Conservation (phyloP, 1,284 basidiomycete genomes). For the Paramarasmius palmivorus region DNA sequence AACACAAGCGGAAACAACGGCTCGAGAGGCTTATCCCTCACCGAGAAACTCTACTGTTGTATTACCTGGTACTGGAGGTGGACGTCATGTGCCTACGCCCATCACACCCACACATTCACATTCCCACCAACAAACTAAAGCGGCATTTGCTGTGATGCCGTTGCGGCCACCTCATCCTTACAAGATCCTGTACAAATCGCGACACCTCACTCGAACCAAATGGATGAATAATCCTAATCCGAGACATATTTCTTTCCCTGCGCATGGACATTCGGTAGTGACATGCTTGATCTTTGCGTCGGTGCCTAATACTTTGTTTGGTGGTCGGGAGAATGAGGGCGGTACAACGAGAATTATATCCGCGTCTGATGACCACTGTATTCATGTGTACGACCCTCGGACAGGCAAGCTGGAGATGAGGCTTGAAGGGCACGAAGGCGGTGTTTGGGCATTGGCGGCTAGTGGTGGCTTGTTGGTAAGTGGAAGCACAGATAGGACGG, state of each 20-base stretch:
- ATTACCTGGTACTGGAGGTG: neutral
- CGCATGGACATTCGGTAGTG: slow-evolving; percentile 88
- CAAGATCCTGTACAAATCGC: slow-evolving; percentile 85
- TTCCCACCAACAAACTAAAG: too few species aligned
- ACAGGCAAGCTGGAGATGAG: slow-evolving; percentile 76
- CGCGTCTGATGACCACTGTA: slow-evolving; percentile 92
- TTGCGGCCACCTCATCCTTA: slow-evolving; percentile 69
- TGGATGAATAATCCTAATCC: slow-evolving; percentile 78
- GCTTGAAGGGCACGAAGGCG: slow-evolving; percentile 89
- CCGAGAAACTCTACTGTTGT: neutral
- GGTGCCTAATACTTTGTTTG: neutral
- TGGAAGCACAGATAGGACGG: slow-evolving; percentile 92
- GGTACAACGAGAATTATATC: slow-evolving; percentile 71
- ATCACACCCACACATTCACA: slow-evolving; percentile 31
- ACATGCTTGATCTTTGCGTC: slow-evolving; percentile 90
- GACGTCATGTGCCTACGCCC: neutral
- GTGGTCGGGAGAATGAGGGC: too few species aligned
- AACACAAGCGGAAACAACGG: neutral
- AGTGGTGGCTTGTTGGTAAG: slow-evolving; percentile 87
- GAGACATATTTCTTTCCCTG: slow-evolving; percentile 78
- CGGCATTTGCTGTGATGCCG: too few species aligned
- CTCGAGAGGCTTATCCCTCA: neutral
- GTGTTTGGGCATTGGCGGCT: slow-evolving; percentile 91
- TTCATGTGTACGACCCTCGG: slow-evolving; percentile 85
- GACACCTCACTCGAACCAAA: slow-evolving; percentile 74